Evolutionary conservation across 1,139 yeast genomes (phyloP), one percentile per base, ranked within the genome.

Genomic region (Yamadazyma sp.): DNA sequence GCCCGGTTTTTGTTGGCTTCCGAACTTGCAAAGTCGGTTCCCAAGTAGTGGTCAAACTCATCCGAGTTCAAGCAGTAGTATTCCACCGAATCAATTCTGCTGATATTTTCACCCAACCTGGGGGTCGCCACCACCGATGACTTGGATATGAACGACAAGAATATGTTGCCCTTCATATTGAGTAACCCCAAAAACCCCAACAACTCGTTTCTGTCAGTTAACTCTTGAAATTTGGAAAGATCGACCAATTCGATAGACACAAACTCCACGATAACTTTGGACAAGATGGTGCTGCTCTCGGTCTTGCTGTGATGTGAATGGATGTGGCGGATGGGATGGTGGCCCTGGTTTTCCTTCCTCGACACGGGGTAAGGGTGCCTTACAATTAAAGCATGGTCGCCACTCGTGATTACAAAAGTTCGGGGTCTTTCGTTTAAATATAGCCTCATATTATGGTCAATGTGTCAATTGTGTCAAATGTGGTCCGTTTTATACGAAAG

Each of bases 111-210:
- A 4, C 71, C 64, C 0, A 79, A 63, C 18, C 78, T 63, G 0
- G 87, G 82, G 16, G 79, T 73, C 0, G 87, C 92, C 11, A 80
- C 79, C 29, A 73, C 73, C 23, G 64, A 62, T n/a, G 77, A 70
- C 16, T 72, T 68, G 3, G 84, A 75, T 29, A 85, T 73, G 35
- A 83, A 74, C 1, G 83, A 83, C 17, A 83, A 57, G 50, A 72
- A 83, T 6, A 79, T 66, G 36, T 71, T 67, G 4, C 76, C 76
- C 47, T 81, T 80, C 17, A 81, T 59, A 27, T 72, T 65, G 18
- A 82, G 62, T 20, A 84, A 58, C 1, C 94, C 94, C 27, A 83
- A 56, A 30, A 83, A 69, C 2, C 87, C 91, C 44, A 67, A 59
- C 33, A 79, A 65, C 33, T 62, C 61, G 34, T 62, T 56, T 31